phyloP scores from a whole-genome alignment of 257 asterid genomes.

The Oldenlandia corymbosa region DNA sequence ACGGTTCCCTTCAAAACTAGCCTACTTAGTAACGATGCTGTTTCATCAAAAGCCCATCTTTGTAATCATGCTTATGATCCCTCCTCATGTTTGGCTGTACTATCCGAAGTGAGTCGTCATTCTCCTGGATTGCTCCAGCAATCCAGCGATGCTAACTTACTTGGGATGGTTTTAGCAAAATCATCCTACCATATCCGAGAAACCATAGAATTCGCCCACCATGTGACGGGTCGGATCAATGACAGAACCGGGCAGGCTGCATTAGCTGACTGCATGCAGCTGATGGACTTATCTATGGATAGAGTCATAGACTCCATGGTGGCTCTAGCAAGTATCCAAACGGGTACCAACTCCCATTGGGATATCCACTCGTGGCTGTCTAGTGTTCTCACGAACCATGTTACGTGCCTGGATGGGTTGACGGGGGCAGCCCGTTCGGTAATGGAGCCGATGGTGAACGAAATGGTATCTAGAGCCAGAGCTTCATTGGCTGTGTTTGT shows the following conservation, averaged over 20 bases:
- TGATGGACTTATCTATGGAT: constrained; percentile 30
- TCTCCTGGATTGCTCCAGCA: neutral
- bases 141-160: neutral
- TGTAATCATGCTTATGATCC: constrained; percentile 2
- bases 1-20: neutral
- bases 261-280: constrained; percentile 23
- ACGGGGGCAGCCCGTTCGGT: constrained; percentile 3
- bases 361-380: constrained; percentile 28
- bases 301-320: constrained; percentile 24
- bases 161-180: constrained; percentile 12
- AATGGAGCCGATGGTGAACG: constrained; percentile 20
- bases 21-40: neutral
- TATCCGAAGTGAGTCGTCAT: constrained; percentile 3
- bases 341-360: constrained; percentile 10
- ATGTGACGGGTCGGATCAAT: constrained; percentile 14
- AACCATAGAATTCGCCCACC: constrained; percentile 9
- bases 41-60: neutral
- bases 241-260: constrained; percentile 10
- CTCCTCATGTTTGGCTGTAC: neutral
- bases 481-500: constrained; percentile 26
- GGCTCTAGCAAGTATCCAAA: constrained; percentile 5
- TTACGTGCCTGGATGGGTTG: constrained; percentile 24
- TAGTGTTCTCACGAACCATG: constrained; percentile 25
- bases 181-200: constrained; percentile 6
- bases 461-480: constrained; percentile 17